Evolutionary conservation across 345 rosid species (phyloP).

Genomic region (Mallotus nudiflorus): DNA sequence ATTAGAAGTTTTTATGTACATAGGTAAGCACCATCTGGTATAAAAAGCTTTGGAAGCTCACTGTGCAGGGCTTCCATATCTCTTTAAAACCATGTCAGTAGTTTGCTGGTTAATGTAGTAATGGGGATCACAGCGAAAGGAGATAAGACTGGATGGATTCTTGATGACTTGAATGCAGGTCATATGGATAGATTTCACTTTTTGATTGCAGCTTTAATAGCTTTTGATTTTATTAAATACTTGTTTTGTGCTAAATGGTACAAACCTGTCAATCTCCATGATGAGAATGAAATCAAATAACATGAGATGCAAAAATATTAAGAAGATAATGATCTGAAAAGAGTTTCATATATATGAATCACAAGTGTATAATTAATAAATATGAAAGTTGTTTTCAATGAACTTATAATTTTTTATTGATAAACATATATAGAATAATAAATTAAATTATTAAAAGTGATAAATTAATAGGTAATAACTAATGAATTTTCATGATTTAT

Average conservation of each 20-base stretch:
- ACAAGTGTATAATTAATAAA: too few species aligned
- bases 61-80: conserved; percentile 96
- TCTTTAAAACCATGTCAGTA: conserved; percentile 81
- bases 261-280: conserved; percentile 54
- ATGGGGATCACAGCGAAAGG: conserved; percentile 63
- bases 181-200: conserved; percentile 82
- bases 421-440: too few species aligned
- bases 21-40: conserved; percentile 85
- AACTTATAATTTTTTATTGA: too few species aligned
- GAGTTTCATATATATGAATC: too few species aligned
- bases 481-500: too few species aligned
- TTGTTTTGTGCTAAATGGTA: conserved; percentile 75
- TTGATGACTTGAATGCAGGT: conserved; percentile 60
- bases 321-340: too few species aligned
- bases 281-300: conserved; percentile 7
- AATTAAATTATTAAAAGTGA: too few species aligned
- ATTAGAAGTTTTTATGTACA: conserved; percentile 90
- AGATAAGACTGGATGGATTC: conserved; percentile 70
- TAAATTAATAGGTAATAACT: too few species aligned
- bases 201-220: conserved; percentile 56
- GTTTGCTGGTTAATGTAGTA: conserved; percentile 66
- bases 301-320: too few species aligned
- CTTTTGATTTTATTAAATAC: conserved; percentile 63
- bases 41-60: conserved; percentile 90
- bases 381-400: too few species aligned